Evolutionary conservation across 2,329 filamentous ascomycete genomes (phyloP).

Genomic region (Colletotrichum lentis): DNA sequence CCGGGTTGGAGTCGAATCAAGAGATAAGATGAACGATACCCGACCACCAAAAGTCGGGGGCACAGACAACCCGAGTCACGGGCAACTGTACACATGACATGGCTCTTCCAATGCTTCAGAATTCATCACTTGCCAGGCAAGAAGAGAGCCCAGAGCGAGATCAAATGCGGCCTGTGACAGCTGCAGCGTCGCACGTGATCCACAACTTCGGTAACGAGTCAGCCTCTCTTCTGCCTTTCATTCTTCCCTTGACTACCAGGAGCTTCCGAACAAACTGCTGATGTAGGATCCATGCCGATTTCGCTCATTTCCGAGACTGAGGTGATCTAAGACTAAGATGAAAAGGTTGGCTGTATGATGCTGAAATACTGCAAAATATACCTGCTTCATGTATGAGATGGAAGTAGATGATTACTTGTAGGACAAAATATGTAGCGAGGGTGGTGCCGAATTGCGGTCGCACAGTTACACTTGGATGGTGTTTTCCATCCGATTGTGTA

Average conservation of each 20-base stretch:
- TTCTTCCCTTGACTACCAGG: not conserved
- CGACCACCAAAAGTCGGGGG: not conserved
- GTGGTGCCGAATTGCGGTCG: not conserved
- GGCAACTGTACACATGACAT: not conserved
- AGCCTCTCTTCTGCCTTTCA: not conserved
- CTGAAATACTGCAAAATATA: not conserved
- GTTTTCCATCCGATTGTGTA: no score
- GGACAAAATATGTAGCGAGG: no score
- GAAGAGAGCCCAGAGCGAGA: not conserved
- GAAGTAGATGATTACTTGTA: not conserved
- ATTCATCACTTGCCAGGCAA: not conserved
- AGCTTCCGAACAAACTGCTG: not conserved
- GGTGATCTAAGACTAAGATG: not conserved
- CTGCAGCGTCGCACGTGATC: not conserved
- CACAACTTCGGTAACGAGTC: not conserved
- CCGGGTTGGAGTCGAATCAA: not conserved
- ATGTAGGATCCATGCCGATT: not conserved
- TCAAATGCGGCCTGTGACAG: not conserved
- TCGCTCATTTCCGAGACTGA: not conserved
- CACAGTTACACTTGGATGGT: not conserved
- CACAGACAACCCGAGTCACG: not conserved
- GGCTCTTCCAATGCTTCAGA: not conserved
- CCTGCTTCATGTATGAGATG: not conserved
- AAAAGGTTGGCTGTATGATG: not conserved
- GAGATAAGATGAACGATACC: not conserved